These are phyloP conservation scores for Geosmithia putterillii DNA, from an alignment of 2,329 filamentous ascomycete species.

Conservation along the genomic window DNA sequence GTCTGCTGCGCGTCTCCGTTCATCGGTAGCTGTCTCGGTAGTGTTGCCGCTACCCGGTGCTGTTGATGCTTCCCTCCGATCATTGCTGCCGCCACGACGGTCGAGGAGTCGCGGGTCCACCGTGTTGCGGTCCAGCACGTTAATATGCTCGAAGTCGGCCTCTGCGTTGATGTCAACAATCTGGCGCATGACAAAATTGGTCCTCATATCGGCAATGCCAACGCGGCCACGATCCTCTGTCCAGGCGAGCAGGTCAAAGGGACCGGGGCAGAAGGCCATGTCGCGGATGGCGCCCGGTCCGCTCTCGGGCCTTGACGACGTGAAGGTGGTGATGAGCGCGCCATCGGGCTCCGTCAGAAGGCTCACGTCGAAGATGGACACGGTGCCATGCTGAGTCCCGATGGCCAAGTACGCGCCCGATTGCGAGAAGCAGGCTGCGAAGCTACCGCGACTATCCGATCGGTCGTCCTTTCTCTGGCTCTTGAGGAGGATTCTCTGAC, in stretches of 20 bases:
- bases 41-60: neutral
- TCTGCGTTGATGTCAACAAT: conserved; percentile 51
- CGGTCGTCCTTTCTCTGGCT: conserved; percentile 42
- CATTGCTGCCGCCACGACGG: conserved; percentile 21
- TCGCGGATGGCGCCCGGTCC: conserved; percentile 71
- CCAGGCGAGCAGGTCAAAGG: conserved; percentile 87
- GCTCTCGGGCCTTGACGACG: conserved; percentile 61
- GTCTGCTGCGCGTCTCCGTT: conserved; percentile 17
- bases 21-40: conserved; percentile 6
- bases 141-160: conserved; percentile 42
- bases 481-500: conserved; percentile 41
- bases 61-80: conserved; percentile 17
- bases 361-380: conserved; percentile 58
- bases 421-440: conserved; percentile 65
- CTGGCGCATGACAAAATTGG: conserved; percentile 55
- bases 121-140: conserved; percentile 41
- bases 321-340: conserved; percentile 62
- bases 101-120: conserved; percentile 42
- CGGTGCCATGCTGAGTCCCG: conserved; percentile 69
- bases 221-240: conserved; percentile 74
- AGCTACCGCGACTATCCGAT: conserved; percentile 53
- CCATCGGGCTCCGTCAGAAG: conserved; percentile 34
- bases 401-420: conserved; percentile 62
- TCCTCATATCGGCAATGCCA: conserved; percentile 61
- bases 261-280: conserved; percentile 84